Evolutionary conservation across 805 yeast species (phyloP), one percentile per base, ranked within the genome.

Genomic region (Candida lessepsii): DNA sequence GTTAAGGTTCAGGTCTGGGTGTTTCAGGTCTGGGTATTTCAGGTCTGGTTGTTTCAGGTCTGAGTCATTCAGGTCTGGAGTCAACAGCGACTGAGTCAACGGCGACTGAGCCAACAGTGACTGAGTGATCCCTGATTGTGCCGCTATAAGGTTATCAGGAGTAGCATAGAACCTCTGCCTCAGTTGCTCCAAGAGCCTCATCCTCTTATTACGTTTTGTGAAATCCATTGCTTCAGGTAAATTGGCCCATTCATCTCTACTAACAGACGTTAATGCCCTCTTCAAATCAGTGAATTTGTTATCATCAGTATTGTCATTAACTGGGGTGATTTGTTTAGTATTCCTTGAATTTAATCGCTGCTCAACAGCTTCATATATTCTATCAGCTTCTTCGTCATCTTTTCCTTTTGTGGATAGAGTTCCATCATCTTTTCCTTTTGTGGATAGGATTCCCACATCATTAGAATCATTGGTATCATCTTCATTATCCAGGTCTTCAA

Each of bases 221-320:
- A 86, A 67, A 59, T 91, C 98, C 1, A 88, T 85, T 1, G 87
- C 93, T 47, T 88, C 96, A 0, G 98, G 98, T 3, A 91, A 54
- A 45, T 68, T 73, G 4, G 75, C 71, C 99, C 99, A 91, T 52
- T 90, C 82, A 3, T 78, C 84, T 15, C 68, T 75, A 3, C 85
- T 68, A 0, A 91, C 76, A 0, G 59, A 50, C 0, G 81, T 65
- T 27, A 90, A 60, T 1, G 72, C 78, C 19, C 81, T 63, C 53
- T 90, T 89, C 44, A 84, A 65, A 53, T 83, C 91, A 1, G 76
- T 65, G 56, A 88, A 86, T 46, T 81, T 79, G 20, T 51, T 49
- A 21, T 60, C 53, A 3, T 51, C 10, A 5, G 19, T 11, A 17
- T 19, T 51, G 4, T 48, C 42, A 5, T 41, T 48, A 10, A 39